phyloP scores from a whole-genome alignment of 2,329 filamentous ascomycete species.

The Ophiostoma himal-ulmi region DNA sequence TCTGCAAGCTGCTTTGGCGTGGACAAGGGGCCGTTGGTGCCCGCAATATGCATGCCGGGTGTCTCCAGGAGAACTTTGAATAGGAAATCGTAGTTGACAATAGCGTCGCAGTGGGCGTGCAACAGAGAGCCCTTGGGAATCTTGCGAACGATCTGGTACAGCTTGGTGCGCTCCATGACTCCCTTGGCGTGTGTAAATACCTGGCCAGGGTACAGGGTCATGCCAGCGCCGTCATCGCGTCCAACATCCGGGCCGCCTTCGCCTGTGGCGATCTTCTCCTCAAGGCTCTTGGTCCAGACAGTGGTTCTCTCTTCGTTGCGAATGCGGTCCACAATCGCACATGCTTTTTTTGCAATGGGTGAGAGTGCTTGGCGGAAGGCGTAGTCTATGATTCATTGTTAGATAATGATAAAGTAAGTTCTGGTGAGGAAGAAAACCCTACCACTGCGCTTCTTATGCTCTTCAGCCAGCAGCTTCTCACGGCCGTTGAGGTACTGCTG shows the following conservation, averaged over 20 bases:
- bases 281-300: slow-evolving; percentile 69
- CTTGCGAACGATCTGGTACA: slow-evolving; percentile 76
- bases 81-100: slow-evolving; percentile 80
- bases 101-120: slow-evolving; percentile 85
- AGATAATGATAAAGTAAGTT: background rate
- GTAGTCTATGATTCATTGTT: slow-evolving; percentile 45
- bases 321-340: slow-evolving; percentile 73
- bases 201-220: slow-evolving; percentile 71
- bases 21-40: slow-evolving; percentile 51
- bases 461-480: slow-evolving; percentile 68
- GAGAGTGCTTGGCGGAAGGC: slow-evolving; percentile 70
- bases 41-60: slow-evolving; percentile 66
- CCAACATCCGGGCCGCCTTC: slow-evolving; percentile 42
- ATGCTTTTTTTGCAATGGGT: slow-evolving; percentile 70
- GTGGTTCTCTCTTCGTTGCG: slow-evolving; percentile 68
- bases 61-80: slow-evolving; percentile 65
- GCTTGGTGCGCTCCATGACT: slow-evolving; percentile 75
- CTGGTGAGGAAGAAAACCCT: slow-evolving; percentile 31
- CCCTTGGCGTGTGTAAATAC: slow-evolving; percentile 84
- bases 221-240: slow-evolving; percentile 16
- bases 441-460: slow-evolving; percentile 79
- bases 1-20: slow-evolving; percentile 48
- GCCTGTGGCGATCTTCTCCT: slow-evolving; percentile 61
- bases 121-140: slow-evolving; percentile 87
- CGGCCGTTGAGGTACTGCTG: slow-evolving; percentile 75